Base-by-base conservation (phyloP, 768 basidiomycete species). In the Rhizopogon vinicolor region DNA sequence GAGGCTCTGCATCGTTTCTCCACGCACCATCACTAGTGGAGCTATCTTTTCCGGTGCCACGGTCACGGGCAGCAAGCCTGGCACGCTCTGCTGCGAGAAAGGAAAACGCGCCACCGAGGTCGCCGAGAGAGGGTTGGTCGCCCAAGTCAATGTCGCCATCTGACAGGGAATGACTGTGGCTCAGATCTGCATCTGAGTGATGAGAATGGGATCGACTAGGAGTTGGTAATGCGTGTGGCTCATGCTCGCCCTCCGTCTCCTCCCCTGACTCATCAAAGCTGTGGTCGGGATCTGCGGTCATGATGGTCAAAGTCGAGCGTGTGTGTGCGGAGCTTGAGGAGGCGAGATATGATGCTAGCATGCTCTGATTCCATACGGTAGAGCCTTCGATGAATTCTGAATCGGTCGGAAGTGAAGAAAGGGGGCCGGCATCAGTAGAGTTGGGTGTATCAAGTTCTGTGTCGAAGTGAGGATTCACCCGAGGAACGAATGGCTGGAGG, bases 1-100 rank as follows among this genome's bases (percentile, higher is more conserved):
- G 76, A 44, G 60, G 59, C 59, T 77, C 78, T 48, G 72, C 65
- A 7, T 77, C 75, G 52, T 73, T 71, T 54, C 68, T 70, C 70
- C 74, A 76, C 13, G 65, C 57, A 41, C 72, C 71, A 50, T 75
- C 74, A 18, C 73, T 72, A 22, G 70, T 72, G 9, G 68, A 70
- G 12, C 70, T 70, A 39, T 55, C 58, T 66, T 66, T 40, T 61
- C 58, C 58, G 63, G 68, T 53, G 66, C 51, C 66, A 37, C 48
- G 48, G 10, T 49, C 48, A 42, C 72, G 65, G 7, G 83, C 85
- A 43, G 74, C 78, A 59, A 82, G 75, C 58, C 78, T 76, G 37
- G 81, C 82, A 53, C 87, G 76, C 65, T 91, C 89, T 9, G 81
- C 82, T 42, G 85, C 86, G 49, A 91, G 76, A 57, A 90, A 92